phyloP scores from a whole-genome alignment of 176 grass and related monocot genomes.

The maize (Zea mays) region Zm-B73-REFERENCE-NAM-5.0 NC_050097.1:3872001-3872500 shows the following conservation, averaged over 20 bases:
- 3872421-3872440: constrained; percentile 47
- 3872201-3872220: constrained; percentile 92
- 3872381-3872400: not conserved
- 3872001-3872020: constrained; percentile 95
- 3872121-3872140: constrained; percentile 25
- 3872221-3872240: constrained; percentile 98
- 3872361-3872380: not conserved
- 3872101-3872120: constrained; percentile 90
- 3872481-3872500: not conserved
- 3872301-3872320: not conserved
- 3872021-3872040: constrained; percentile 92
- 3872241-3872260: constrained; percentile 92
- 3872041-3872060: constrained; percentile 88
- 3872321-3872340: constrained; percentile 1
- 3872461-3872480: too few relatives aligned
- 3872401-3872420: not conserved
- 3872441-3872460: not conserved
- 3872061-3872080: constrained; percentile 77
- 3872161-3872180: constrained; percentile 7
- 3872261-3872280: constrained; percentile 44
- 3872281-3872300: not conserved
- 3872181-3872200: constrained; percentile 38
- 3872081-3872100: constrained; percentile 88
- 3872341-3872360: too few relatives aligned
- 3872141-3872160: constrained; percentile 17